Evolutionary conservation across 768 basidiomycete species (phyloP), one percentile per base, ranked within the genome.

Genomic region (Tephrocybe sp.): DNA sequence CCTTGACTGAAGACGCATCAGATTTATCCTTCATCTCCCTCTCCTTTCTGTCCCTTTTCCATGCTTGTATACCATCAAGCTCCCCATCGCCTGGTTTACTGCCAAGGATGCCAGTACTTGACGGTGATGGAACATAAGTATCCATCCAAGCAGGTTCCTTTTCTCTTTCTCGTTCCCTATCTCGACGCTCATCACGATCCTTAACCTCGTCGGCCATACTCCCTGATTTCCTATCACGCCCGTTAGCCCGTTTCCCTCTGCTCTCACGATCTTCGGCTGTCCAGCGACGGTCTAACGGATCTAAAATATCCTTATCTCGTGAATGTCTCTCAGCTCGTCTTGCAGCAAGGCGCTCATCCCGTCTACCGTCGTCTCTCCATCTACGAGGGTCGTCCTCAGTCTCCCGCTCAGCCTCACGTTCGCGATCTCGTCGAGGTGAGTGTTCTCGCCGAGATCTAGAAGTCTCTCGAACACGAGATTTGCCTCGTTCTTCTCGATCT

Each of bases 101-200:
- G 14, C 87, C 86, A 48, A 89, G 72, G 47, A 89, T 83, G 12
- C 85, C 87, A 41, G 73, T 70, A 30, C 69, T 71, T 14, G 80
- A 65, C 19, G 75, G 76, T 45, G 70, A 75, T 11, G 89, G 89
- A 53, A 91, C 77, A 63, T 90, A 91, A 16, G 87, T 83, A 57
- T 92, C 91, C 90, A 93, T 93, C 90, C 90, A 93, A 14, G 90
- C 90, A 19, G 90, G 91, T 62, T 92, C 91, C 60, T 87, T 90
- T 71, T 93, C 91, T 59, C 80, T 82, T 57, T 84, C 83, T 49
- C 77, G 74, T 45, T 84, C 79, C 26, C 78, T 72, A 46, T 80
- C 81, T 70, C 70, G 33, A 41, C 58, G 57, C 19, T 56, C 57
- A 22, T 62, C 61, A 35, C 70, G 69, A 36, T 77, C 78, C 46